Percentiles rank a stretch among this genome's conserved stretches.
Conservation (phyloP, 148 eudicot species). For the Amaranthus palmeri region DNA sequence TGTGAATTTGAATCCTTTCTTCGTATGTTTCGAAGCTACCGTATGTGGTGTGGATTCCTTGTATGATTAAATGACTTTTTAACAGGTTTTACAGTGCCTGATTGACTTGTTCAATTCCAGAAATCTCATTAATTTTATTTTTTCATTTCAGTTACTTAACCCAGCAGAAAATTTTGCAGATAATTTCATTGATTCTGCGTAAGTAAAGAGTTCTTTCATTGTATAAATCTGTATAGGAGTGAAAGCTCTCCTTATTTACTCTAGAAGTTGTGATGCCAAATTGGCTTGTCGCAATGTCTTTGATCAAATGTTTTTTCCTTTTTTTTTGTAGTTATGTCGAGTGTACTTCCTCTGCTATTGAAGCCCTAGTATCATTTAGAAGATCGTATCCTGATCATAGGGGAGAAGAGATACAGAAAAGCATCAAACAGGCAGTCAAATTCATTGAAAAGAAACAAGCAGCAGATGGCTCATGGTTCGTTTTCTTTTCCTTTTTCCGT, state of each 20-base stretch:
- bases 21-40: too few species aligned
- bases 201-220: constrained; percentile 34
- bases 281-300: background rate
- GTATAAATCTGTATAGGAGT: background rate
- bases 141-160: constrained; percentile 64
- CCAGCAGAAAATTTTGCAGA: constrained; percentile 99
- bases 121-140: background rate
- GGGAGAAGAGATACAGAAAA: constrained; percentile 58
- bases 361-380: constrained; percentile 72
- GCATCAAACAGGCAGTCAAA: constrained; percentile 55
- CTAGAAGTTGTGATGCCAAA: background rate
- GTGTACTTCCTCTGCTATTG: constrained; percentile 93
- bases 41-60: too few species aligned
- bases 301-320: background rate
- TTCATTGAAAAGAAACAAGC: constrained; percentile 78
- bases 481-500: constrained; percentile 18
- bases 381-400: constrained; percentile 79
- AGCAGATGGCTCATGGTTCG: constrained; percentile 94
- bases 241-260: background rate
- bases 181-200: constrained; percentile 97
- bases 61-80: too few species aligned
- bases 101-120: background rate
- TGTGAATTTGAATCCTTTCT: too few species aligned
- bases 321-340: constrained; percentile 67
- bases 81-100: too few species aligned